phyloP scores from a whole-genome alignment of 2,329 filamentous ascomycete species.

The Paraphaeosphaeria minitans region DNA sequence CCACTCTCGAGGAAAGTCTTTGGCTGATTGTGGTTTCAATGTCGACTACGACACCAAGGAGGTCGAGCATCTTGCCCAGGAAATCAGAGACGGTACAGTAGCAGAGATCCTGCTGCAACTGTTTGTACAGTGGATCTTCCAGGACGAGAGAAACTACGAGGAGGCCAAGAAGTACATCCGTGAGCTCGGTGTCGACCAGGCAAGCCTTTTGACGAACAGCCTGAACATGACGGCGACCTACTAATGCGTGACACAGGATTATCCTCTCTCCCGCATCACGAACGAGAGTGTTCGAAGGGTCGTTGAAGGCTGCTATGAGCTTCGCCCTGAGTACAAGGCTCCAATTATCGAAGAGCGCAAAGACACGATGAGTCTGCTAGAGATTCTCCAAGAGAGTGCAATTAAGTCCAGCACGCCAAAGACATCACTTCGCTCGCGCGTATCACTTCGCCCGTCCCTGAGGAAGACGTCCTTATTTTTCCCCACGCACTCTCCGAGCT shows the following conservation, averaged over 20 bases:
- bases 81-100: conserved; percentile 27
- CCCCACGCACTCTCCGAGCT: neutral
- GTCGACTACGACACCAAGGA: conserved; percentile 7
- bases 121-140: conserved; percentile 33
- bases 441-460: neutral
- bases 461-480: neutral
- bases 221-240: neutral
- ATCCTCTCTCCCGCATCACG: conserved; percentile 14
- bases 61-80: conserved; percentile 2
- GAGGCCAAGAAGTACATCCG: conserved; percentile 32
- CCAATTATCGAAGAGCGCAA: neutral
- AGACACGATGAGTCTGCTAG: neutral
- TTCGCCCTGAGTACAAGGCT: conserved; percentile 14
- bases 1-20: neutral
- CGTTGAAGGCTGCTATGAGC: conserved; percentile 7
- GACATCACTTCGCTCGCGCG: neutral
- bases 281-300: conserved; percentile 17
- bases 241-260: conserved; percentile 12
- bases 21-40: neutral
- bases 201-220: conserved; percentile 7
- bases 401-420: neutral
- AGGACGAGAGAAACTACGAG: conserved; percentile 26
- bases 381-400: neutral
- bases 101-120: conserved; percentile 30
- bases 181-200: conserved; percentile 35